These are phyloP conservation scores for Komagataella pseudopastoris DNA, from an alignment of 805 yeast species.

Conservation along the genomic window DNA sequence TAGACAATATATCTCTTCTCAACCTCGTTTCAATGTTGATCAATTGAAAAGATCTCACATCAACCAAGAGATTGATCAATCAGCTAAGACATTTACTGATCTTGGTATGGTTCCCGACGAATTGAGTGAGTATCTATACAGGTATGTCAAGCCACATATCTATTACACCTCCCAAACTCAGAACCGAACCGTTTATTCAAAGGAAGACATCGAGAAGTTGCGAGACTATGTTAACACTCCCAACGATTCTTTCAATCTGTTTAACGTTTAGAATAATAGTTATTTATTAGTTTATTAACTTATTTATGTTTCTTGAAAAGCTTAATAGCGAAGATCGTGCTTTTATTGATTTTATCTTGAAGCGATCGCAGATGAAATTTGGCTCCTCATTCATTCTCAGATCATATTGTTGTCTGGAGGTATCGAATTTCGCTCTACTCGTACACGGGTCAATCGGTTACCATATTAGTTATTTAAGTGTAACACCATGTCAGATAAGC, in stretches of 20 bases:
- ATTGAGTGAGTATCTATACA: constrained; percentile 34
- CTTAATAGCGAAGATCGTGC: neutral
- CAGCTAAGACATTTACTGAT: constrained; percentile 53
- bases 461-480: neutral
- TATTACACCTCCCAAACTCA: constrained; percentile 19
- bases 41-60: constrained; percentile 61
- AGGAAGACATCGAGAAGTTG: constrained; percentile 20
- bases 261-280: constrained; percentile 10
- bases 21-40: constrained; percentile 41
- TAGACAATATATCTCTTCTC: constrained; percentile 29
- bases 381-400: neutral
- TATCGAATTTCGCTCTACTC: neutral
- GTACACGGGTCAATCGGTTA: neutral
- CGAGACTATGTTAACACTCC: constrained; percentile 23
- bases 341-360: neutral
- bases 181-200: constrained; percentile 23
- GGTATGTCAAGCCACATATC: constrained; percentile 24
- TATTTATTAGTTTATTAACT: neutral
- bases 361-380: neutral
- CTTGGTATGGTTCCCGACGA: constrained; percentile 52
- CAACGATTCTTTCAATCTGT: constrained; percentile 16
- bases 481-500: neutral
- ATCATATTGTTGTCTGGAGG: neutral
- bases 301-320: neutral
- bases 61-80: constrained; percentile 48